phyloP scores from a whole-genome alignment of 192 early-diverging fungal species.

The Coemansia sp. region DNA sequence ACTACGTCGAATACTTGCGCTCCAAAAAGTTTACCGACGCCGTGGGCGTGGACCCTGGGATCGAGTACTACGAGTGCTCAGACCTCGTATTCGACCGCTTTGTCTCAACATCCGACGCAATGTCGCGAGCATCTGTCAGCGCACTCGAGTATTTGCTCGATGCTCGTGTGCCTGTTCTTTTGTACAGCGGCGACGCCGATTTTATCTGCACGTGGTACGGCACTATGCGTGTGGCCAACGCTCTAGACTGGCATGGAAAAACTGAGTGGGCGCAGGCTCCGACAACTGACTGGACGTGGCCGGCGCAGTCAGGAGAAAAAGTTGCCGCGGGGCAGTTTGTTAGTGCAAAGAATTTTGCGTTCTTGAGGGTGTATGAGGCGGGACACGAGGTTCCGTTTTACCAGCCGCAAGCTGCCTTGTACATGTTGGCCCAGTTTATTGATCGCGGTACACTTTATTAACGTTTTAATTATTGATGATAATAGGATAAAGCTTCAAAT shows the following conservation, averaged over 20 bases:
- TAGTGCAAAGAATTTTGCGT: constrained; percentile 67
- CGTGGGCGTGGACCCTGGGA: constrained; percentile 55
- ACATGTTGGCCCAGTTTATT: constrained; percentile 86
- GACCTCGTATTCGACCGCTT: constrained; percentile 51
- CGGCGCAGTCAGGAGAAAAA: constrained; percentile 21
- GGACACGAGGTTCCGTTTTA: constrained; percentile 92
- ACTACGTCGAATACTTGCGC: constrained; percentile 64
- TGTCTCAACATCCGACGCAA: constrained; percentile 49
- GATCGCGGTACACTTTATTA: constrained; percentile 20
- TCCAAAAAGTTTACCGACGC: constrained; percentile 43
- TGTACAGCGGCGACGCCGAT: constrained; percentile 82
- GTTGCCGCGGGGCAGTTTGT: constrained; percentile 62
- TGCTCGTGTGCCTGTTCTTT: constrained; percentile 57
- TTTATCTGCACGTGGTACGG: constrained; percentile 76
- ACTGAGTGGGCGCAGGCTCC: constrained; percentile 16
- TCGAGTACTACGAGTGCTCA: constrained; percentile 54
- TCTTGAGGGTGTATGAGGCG: constrained; percentile 79
- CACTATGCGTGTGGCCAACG: constrained; percentile 33
- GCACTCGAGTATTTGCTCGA: constrained; percentile 59
- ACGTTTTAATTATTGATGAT: no score
- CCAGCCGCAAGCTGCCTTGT: constrained; percentile 76
- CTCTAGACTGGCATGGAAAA: constrained; percentile 49
- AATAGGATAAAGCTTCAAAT: no score
- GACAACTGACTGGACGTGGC: constrained; percentile 40
- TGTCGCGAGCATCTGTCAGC: constrained; percentile 45